phyloP scores from a whole-genome alignment of 2,329 filamentous ascomycete genomes.

The Exophiala dermatitidis region DNA sequence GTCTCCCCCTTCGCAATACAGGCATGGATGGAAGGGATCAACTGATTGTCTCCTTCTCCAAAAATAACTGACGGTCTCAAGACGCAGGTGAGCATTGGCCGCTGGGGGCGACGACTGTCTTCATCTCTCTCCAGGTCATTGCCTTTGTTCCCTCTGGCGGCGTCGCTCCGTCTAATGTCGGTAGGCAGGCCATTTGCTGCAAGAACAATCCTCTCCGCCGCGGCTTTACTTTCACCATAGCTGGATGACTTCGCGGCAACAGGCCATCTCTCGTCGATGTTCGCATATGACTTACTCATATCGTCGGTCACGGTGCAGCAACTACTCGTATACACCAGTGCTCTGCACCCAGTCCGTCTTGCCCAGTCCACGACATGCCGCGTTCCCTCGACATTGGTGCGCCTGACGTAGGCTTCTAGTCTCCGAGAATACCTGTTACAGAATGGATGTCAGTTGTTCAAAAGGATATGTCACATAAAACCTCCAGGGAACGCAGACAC shows the following conservation, averaged over 20 bases:
- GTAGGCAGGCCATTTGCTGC: conserved; percentile 31
- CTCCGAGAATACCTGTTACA: conserved; percentile 30
- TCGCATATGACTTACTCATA: conserved; percentile 31
- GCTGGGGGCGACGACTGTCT: conserved; percentile 2
- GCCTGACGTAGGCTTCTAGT: conserved; percentile 38
- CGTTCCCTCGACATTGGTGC: conserved; percentile 50
- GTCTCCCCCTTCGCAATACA: conserved; percentile 40
- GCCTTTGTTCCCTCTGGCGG: not conserved
- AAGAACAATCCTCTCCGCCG: conserved; percentile 38
- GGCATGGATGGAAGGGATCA: conserved; percentile 39
- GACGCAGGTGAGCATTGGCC: conserved; percentile 34
- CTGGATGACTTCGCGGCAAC: conserved; percentile 35
- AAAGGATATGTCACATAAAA: not conserved
- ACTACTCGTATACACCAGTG: conserved; percentile 51
- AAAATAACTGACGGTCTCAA: conserved; percentile 40
- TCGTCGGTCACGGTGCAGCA: conserved; percentile 51
- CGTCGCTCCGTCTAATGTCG: conserved; percentile 30
- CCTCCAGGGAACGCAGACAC: not conserved
- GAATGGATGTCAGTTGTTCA: not conserved
- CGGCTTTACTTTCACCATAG: conserved; percentile 40
- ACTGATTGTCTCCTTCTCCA: conserved; percentile 38
- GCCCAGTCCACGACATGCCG: conserved; percentile 46
- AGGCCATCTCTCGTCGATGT: conserved; percentile 38
- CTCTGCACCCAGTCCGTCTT: conserved; percentile 39
- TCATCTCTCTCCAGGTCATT: not conserved